These are phyloP conservation scores for Rubia balearica DNA, from an alignment of 305 asterid species.

Conservation along the genomic window DNA sequence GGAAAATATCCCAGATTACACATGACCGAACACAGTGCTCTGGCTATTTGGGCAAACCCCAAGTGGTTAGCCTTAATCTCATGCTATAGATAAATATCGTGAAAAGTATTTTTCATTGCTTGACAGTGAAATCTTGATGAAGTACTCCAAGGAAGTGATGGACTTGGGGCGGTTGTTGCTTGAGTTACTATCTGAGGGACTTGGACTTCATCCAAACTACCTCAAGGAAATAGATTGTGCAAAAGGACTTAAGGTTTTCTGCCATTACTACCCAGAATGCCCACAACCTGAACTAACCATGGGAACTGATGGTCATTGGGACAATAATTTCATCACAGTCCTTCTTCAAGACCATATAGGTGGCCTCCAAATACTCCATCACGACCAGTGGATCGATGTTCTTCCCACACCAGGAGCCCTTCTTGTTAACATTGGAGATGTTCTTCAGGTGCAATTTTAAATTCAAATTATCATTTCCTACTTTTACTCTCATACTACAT, in stretches of 20 bases:
- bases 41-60: no score
- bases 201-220: constrained; percentile 12
- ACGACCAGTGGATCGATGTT: constrained; percentile 17
- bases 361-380: constrained; percentile 19
- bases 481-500: neutral
- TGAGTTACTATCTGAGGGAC: constrained; percentile 14
- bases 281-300: constrained; percentile 21
- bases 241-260: neutral
- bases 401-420: constrained; percentile 9
- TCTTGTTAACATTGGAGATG: constrained; percentile 21
- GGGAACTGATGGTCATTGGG: constrained; percentile 18
- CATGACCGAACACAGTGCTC: no score
- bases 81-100: no score
- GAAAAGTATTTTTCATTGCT: no score
- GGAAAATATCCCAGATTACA: no score
- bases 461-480: no score
- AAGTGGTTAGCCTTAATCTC: no score
- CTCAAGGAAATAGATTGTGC: constrained; percentile 13
- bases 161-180: neutral
- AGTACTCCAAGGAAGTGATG: neutral
- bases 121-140: neutral
- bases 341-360: constrained; percentile 19
- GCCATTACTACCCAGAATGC: constrained; percentile 23
- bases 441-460: neutral
- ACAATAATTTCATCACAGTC: constrained; percentile 18